A percentile compares a stretch with the other conserved stretches of the same genome.
Conservation (phyloP, 495 filamentous ascomycete genomes). For the Recurvomyces mirabilis region DNA sequence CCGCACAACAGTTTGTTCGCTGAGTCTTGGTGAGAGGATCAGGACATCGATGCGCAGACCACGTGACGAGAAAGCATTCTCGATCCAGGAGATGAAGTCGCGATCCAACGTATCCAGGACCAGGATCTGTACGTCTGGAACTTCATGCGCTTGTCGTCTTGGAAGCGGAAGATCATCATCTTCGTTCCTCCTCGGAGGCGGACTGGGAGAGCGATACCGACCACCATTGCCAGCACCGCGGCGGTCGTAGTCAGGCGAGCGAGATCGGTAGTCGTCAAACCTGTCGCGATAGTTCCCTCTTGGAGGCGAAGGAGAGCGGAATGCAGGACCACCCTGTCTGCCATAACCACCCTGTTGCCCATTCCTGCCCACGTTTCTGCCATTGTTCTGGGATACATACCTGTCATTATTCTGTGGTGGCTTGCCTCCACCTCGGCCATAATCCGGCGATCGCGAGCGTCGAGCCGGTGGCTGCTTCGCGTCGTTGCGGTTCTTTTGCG, state of each 20-base stretch:
- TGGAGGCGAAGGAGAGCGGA: slow-evolving; percentile 40
- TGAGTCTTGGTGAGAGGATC: slow-evolving; percentile 64
- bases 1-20: slow-evolving; percentile 63
- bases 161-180: slow-evolving; percentile 61
- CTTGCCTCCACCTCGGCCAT: slow-evolving; percentile 43
- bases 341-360: slow-evolving; percentile 17
- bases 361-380: too few relatives aligned
- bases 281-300: slow-evolving; percentile 48
- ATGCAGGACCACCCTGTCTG: slow-evolving; percentile 47
- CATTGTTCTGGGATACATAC: too few relatives aligned
- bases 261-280: slow-evolving; percentile 40
- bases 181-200: slow-evolving; percentile 39
- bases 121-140: slow-evolving; percentile 86
- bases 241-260: slow-evolving; percentile 38
- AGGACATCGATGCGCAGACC: slow-evolving; percentile 66
- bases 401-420: slow-evolving; percentile 21
- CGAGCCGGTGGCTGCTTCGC: slow-evolving; percentile 30
- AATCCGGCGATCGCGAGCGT: slow-evolving; percentile 64
- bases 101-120: slow-evolving; percentile 68
- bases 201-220: slow-evolving; percentile 54
- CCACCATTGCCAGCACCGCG: slow-evolving; percentile 33
- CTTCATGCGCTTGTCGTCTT: slow-evolving; percentile 57
- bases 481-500: slow-evolving; percentile 46
- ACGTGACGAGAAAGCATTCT: slow-evolving; percentile 58
- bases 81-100: slow-evolving; percentile 71